Base-by-base conservation (phyloP, 495 filamentous ascomycete genomes). In the Sphaerosporella brunnea region DNA sequence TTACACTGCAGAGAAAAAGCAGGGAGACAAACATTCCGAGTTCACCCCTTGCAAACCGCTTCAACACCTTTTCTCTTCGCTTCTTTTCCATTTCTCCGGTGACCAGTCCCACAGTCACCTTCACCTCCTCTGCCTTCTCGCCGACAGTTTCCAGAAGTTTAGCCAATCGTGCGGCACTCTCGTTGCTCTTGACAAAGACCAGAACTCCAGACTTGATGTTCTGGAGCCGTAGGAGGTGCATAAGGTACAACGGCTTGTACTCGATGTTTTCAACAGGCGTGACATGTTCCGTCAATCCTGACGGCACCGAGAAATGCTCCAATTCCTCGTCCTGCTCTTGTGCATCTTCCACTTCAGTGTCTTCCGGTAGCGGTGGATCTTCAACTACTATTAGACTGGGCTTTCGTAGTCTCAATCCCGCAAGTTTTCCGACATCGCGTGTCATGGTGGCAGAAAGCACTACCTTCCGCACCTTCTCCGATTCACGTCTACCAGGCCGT, bases 361-460 rank as follows among this genome's bases (percentile, higher is more conserved):
- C 62, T 16, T 53, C 60, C 0, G 61, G 44, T 7, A 26, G 52
- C 35, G 62, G 51, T 19, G 63, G 56, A 15, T 71, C 65, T 44
- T 82, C 78, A 9, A 95, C 70, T 7, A 86, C 69, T 3, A 96
- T 71, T 50, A 95, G 65, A 41, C 72, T 77, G 10, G 90, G 90
- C 50, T 78, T 71, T 1, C 68, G 67, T 18, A 97, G 70, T 46
- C 73, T 80, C 38, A 97, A 61, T 0, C 69, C 74, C 35, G 76
- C 79, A 37, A 97, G 61, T 50, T 85, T 82, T 15, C 80, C 79
- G 28, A 93, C 67, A 60, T 96, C 88, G 24, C 74, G 70, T 1
- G 85, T 93, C 82, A 97, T 93, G 0, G 92, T 95, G 5, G 90
- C 90, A 59, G 84, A 93, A 9, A 95, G 68, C 2, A 59, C 49